Percentiles rank a stretch among this genome's conserved stretches.
phyloP scores from a whole-genome alignment of 768 basidiomycete species.

The Pisolithus albus region DNA sequence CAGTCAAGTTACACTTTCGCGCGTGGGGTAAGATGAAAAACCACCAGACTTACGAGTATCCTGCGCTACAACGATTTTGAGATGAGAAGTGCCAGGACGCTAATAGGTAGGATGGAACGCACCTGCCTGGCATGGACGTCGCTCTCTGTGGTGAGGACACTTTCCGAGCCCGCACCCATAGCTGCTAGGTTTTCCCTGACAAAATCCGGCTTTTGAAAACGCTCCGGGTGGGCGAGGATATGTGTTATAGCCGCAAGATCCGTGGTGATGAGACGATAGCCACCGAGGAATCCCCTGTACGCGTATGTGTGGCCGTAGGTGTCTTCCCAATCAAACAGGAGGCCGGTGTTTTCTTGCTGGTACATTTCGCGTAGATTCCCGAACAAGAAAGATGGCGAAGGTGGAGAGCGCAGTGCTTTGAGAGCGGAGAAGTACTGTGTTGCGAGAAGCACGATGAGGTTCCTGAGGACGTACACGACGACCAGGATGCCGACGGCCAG shows the following conservation, averaged over 20 bases:
- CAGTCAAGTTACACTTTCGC: background rate
- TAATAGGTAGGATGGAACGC: background rate
- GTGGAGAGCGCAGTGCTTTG: slow-evolving; percentile 40
- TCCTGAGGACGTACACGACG: slow-evolving; percentile 22
- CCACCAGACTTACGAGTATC: slow-evolving; percentile 38
- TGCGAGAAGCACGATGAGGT: slow-evolving; percentile 37
- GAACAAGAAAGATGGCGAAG: slow-evolving; percentile 40
- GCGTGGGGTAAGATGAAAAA: background rate
- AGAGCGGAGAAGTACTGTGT: slow-evolving; percentile 44
- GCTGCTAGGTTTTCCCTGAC: slow-evolving; percentile 43
- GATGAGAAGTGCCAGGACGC: slow-evolving; percentile 1
- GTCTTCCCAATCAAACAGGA: slow-evolving; percentile 40
- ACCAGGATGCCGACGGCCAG: background rate
- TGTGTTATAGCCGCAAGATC: slow-evolving; percentile 53
- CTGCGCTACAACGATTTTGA: slow-evolving; percentile 33
- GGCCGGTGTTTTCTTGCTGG: slow-evolving; percentile 51
- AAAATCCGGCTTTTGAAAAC: slow-evolving; percentile 59
- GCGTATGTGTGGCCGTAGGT: slow-evolving; percentile 44
- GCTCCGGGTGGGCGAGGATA: slow-evolving; percentile 49
- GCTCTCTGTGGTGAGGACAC: slow-evolving; percentile 48
- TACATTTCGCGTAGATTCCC: slow-evolving; percentile 49
- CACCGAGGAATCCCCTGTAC: slow-evolving; percentile 48
- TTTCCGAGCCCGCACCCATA: slow-evolving; percentile 46
- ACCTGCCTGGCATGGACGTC: slow-evolving; percentile 51
- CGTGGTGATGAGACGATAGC: slow-evolving; percentile 49